phyloP scores from a whole-genome alignment of 2,329 filamentous ascomycete genomes.

The Penicillium concentricum region DNA sequence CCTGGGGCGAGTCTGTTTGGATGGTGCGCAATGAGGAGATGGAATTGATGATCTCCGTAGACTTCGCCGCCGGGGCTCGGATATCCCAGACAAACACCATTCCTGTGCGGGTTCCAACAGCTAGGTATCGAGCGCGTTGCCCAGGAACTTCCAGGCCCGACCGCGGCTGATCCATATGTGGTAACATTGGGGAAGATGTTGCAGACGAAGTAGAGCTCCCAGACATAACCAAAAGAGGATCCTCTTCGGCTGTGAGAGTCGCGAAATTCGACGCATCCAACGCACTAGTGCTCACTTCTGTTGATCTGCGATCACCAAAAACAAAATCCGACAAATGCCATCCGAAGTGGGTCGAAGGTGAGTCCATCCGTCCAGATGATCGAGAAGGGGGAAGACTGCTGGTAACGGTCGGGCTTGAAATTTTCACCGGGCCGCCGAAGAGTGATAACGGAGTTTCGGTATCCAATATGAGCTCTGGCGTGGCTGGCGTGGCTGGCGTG shows the following conservation, averaged over 20 bases:
- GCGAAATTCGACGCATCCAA: conserved; percentile 75
- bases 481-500: conserved; percentile 4
- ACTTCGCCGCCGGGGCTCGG: conserved; percentile 61
- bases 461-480: conserved; percentile 11
- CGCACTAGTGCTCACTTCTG: conserved; percentile 67
- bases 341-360: conserved; percentile 52
- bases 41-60: conserved; percentile 55
- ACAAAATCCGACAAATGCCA: conserved; percentile 65
- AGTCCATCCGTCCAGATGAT: conserved; percentile 30
- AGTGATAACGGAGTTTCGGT: conserved; percentile 42
- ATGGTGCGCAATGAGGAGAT: conserved; percentile 76
- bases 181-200: conserved; percentile 53
- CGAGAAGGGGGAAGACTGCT: conserved; percentile 33
- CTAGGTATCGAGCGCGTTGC: conserved; percentile 75
- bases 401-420: conserved; percentile 19
- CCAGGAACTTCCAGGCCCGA: conserved; percentile 70
- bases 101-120: conserved; percentile 75
- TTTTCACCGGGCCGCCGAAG: conserved; percentile 48
- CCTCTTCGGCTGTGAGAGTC: conserved; percentile 70
- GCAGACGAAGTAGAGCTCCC: conserved; percentile 56
- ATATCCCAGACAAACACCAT: conserved; percentile 82
- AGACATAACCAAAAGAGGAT: conserved; percentile 66
- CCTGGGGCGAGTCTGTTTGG: conserved; percentile 83
- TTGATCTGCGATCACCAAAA: conserved; percentile 59
- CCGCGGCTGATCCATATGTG: conserved; percentile 44